Base-by-base conservation (phyloP, 2,329 filamentous ascomycete species). In the Diplodia intermedia region DNA sequence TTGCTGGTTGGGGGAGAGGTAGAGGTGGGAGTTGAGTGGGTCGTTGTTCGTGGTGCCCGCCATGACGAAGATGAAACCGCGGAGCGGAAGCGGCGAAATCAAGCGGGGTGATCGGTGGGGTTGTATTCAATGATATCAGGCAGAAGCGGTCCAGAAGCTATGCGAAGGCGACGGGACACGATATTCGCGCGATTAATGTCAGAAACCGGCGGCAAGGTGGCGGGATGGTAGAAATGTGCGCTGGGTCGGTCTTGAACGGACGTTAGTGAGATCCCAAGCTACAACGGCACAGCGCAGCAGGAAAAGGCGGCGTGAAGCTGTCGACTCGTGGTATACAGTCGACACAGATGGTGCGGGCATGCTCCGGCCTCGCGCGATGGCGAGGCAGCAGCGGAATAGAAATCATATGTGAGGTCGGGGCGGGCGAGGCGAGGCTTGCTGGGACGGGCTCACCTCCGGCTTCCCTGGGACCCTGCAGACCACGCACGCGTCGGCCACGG, bases 1-100 rank as follows among this genome's bases (percentile, higher is more conserved):
- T 73, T 83, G 82, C 71, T 85, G 81, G 54, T 79, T 79, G 43
- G 78, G 74, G 57, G 82, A 80, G 62, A 84, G 81, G 69, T 83
- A 82, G 70, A 77, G 78, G 38, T 76, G 77, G 55, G 78, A 76
- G 49, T 78, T 78, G 72, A 78, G 79, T 71, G 77, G 76, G 71
- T 77, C 78, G 69, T 78, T 75, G 75, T 78, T 79, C 70, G 73
- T 72, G 26, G 77, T 75, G 67, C 77, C 77, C 66, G 78, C 77
- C 78, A 80, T 80, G 53, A 29, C 60, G 47, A 63, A 26, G 60
- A 38, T 52, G 60, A 38, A 62, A 49, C 72, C 71, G 71, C 40
- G 15, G 15, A 43, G 40, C 50, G 36, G 23, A 55, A 29, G 50
- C 23, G 63, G 23, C 50, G 36, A 47, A 26, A 43, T 38, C 50